These are phyloP conservation scores for Arthonia radiata DNA, from an alignment of 495 filamentous ascomycete species.

Conservation along the genomic window DNA sequence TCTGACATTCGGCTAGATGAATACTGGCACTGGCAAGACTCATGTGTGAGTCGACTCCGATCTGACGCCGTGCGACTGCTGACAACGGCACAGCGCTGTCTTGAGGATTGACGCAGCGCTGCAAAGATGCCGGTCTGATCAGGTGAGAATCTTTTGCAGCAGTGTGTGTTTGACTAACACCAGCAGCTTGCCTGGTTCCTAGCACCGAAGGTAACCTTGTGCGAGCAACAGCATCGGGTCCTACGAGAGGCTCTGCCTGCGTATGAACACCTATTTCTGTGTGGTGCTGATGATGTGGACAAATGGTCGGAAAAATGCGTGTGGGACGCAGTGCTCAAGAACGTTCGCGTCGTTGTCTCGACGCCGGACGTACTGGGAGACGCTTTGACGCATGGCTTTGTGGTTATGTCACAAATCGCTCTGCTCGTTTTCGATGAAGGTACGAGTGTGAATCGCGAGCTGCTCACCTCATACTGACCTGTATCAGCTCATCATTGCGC, in stretches of 20 bases:
- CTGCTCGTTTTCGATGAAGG: slow-evolving; percentile 84
- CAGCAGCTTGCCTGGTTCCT: slow-evolving; percentile 72
- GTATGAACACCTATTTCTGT: slow-evolving; percentile 36
- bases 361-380: slow-evolving; percentile 62
- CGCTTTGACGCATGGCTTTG: slow-evolving; percentile 59
- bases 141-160: slow-evolving; percentile 5
- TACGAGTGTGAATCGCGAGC: too few relatives aligned
- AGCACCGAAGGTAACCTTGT: slow-evolving; percentile 51
- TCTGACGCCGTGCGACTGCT: background rate
- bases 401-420: slow-evolving; percentile 35
- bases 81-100: slow-evolving; percentile 16
- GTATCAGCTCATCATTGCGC: slow-evolving; percentile 56
- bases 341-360: slow-evolving; percentile 49
- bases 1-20: too few relatives aligned
- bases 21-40: too few relatives aligned
- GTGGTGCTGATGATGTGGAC: slow-evolving; percentile 43
- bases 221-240: slow-evolving; percentile 45
- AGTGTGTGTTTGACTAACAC: background rate
- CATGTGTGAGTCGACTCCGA: too few relatives aligned
- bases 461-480: too few relatives aligned
- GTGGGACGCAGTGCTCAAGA: slow-evolving; percentile 49
- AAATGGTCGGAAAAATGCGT: slow-evolving; percentile 44
- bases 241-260: slow-evolving; percentile 36
- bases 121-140: too few relatives aligned
- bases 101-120: slow-evolving; percentile 54